Base-by-base conservation (phyloP, 2,329 filamentous ascomycete genomes). In the Pestalotiopsis sp. region DNA sequence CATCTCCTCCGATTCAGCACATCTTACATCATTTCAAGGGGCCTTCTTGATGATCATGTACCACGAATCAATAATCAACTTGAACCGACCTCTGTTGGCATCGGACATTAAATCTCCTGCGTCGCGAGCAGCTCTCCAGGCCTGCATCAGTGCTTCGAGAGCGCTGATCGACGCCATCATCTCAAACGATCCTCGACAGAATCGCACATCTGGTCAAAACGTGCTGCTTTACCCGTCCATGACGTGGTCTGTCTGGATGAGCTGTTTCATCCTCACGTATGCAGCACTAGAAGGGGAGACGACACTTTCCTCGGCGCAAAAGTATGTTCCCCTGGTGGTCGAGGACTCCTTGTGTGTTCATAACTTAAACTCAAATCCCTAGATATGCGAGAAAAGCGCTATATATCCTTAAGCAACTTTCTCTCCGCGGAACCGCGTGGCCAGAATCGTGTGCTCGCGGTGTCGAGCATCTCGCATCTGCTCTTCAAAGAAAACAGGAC, bases 231-330 rank as follows among this genome's bases (percentile, higher is more conserved):
- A 71, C 69, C 72, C 72, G n/a, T 58, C 70, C 3, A 66, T 72
- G n/a, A 73, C 72, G 4, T 72, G 72, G 72, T 72, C 72, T 1
- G 69, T 72, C 3, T 73, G 72, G 71, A 72, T 73, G 72, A 72
- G 72, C 14, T 73, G 69, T 31, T 73, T 72, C 49, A 69, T 73
- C 7, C 67, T 73, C 20, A 66, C 67, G 27, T 73, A 70, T 58
- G 72, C 71, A 12, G 71, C 72, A n/a, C 59, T 73, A 7, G 68
- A 71, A 66, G 70, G 68, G 4, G 72, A 69, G 23, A 72, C 71
- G 23, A 71, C 67, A 23, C 58, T 69, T 2, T 66, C 66, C 13
- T 72, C 71, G 17, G 72, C 71, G 4, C 49, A 64, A 52, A 71
- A 66, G 71, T 71, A 66, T 23, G 52, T 23, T 23, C 4, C 39